These are phyloP conservation scores for Capronia americana DNA, from an alignment of 2,329 filamentous ascomycete genomes.

Conservation along the genomic window DNA sequence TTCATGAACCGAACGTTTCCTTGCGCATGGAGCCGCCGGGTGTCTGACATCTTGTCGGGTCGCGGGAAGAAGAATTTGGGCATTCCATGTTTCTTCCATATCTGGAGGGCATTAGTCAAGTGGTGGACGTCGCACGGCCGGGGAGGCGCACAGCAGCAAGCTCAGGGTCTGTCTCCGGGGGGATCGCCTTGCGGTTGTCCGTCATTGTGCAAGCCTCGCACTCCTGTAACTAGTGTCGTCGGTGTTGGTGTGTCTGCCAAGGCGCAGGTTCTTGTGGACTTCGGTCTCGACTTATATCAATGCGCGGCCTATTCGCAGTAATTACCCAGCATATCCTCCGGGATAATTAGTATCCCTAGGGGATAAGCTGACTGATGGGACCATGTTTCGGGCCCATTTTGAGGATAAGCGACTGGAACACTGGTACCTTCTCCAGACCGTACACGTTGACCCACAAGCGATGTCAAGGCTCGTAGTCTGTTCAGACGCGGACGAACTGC, in stretches of 20 bases:
- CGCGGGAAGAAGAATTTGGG: constrained; percentile 29
- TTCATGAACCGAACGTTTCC: constrained; percentile 30
- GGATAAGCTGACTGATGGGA: neutral
- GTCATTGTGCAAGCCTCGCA: constrained; percentile 10
- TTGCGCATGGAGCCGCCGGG: constrained; percentile 14
- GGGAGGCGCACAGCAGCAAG: constrained; percentile 20
- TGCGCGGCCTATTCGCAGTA: neutral
- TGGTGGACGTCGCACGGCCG: neutral
- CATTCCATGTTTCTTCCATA: constrained; percentile 27
- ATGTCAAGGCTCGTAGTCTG: too few relatives aligned
- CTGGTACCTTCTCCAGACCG: too few relatives aligned
- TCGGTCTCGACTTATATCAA: neutral
- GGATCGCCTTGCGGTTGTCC: neutral
- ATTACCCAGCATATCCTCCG: neutral
- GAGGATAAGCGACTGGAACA: too few relatives aligned
- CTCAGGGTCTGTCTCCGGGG: constrained; percentile 22
- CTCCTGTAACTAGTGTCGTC: neutral
- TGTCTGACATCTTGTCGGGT: constrained; percentile 23
- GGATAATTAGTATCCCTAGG: neutral
- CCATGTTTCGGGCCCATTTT: neutral
- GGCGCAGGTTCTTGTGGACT: neutral
- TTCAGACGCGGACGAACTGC: too few relatives aligned
- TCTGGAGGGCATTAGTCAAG: constrained; percentile 19
- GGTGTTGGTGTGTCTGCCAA: neutral
- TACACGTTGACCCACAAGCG: too few relatives aligned